Conservation (phyloP, 805 yeast species). For the Kurtzmaniella fragi region DNA sequence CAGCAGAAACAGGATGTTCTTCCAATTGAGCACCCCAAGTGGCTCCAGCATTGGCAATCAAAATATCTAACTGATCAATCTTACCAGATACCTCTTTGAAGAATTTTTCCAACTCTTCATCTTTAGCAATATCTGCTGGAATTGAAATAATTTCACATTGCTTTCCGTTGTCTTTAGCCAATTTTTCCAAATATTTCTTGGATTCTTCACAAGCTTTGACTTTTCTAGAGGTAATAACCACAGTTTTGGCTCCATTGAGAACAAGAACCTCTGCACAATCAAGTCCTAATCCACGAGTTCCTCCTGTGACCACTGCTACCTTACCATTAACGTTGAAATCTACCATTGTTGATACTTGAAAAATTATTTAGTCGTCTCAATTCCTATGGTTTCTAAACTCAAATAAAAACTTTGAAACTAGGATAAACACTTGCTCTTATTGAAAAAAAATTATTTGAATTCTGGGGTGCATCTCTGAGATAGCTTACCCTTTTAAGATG, state of each 20-base stretch:
- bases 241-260: constrained; percentile 54
- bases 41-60: constrained; percentile 77
- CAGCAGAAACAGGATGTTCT: constrained; percentile 54
- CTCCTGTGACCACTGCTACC: constrained; percentile 66
- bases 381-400: too few relatives aligned
- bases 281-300: constrained; percentile 71
- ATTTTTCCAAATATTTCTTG: constrained; percentile 32
- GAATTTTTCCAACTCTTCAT: constrained; percentile 44
- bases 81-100: constrained; percentile 32
- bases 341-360: constrained; percentile 23
- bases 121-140: constrained; percentile 53
- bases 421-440: too few relatives aligned
- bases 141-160: constrained; percentile 33
- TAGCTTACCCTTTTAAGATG: too few relatives aligned
- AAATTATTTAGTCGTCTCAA: too few relatives aligned
- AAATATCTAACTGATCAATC: constrained; percentile 50
- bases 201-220: constrained; percentile 58
- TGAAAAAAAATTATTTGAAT: too few relatives aligned
- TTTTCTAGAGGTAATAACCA: constrained; percentile 63
- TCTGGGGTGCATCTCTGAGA: too few relatives aligned
- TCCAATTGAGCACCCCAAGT: constrained; percentile 68
- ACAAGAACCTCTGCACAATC: constrained; percentile 62
- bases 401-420: too few relatives aligned
- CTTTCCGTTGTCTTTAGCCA: constrained; percentile 31
- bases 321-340: constrained; percentile 53